Conservation (phyloP, 257 asterid genomes). For the Capsicum chinense region DNA sequence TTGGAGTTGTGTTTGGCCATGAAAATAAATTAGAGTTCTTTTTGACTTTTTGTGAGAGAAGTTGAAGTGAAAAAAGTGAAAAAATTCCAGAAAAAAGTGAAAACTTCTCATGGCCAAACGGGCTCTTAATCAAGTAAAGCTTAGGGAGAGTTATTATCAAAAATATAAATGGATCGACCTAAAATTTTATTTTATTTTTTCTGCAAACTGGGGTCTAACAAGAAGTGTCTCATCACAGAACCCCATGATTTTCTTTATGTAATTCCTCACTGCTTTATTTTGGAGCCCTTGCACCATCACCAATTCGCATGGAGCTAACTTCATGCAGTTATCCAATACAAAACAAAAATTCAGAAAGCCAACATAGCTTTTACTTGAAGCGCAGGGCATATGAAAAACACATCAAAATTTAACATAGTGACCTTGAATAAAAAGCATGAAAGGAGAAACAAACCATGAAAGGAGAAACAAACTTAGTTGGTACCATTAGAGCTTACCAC, state of each 20-base stretch:
- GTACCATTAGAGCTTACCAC: constrained; percentile 61
- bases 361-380: neutral
- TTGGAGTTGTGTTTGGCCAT: too few species aligned
- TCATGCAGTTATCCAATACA: neutral
- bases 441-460: neutral
- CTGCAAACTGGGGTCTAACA: neutral
- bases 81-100: too few species aligned
- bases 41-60: too few species aligned
- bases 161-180: neutral
- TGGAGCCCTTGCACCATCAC: constrained; percentile 4
- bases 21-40: too few species aligned
- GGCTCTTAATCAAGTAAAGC: neutral
- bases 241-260: neutral
- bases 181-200: neutral
- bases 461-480: neutral
- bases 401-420: neutral
- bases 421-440: neutral
- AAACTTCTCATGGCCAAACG: too few species aligned
- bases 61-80: too few species aligned
- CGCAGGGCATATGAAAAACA: neutral
- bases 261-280: neutral
- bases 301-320: neutral
- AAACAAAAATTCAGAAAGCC: neutral
- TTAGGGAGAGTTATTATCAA: neutral
- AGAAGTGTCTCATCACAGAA: neutral